These are phyloP conservation scores for Capsella rubella DNA, from an alignment of 441 rosid species.

Conservation along the genomic window DNA sequence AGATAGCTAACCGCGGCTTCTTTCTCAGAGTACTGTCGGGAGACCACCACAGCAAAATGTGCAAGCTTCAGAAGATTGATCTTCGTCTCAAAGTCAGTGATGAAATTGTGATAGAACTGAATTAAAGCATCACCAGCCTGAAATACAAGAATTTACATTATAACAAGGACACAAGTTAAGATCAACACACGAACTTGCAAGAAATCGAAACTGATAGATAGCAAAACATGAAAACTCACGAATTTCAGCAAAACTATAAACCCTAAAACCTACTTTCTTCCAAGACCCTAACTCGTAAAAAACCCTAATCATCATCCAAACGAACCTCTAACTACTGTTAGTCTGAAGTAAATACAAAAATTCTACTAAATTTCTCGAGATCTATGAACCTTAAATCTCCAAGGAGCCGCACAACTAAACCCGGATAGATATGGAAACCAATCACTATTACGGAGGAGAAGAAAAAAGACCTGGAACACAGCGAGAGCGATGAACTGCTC, in stretches of 20 bases:
- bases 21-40: conserved; percentile 87
- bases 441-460: background rate
- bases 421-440: conserved; percentile 20
- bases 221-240: conserved; percentile 12
- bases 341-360: background rate
- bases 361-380: conserved; percentile 22
- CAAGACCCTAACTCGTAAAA: conserved; percentile 18
- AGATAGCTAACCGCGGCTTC: conserved; percentile 89
- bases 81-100: conserved; percentile 94
- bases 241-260: conserved; percentile 17
- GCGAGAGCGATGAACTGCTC: conserved; percentile 89
- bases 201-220: background rate
- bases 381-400: conserved; percentile 38
- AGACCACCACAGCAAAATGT: conserved; percentile 87
- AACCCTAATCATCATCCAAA: conserved; percentile 9
- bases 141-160: conserved; percentile 9
- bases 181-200: background rate
- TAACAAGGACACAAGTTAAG: background rate
- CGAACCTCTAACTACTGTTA: background rate
- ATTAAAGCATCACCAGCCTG: conserved; percentile 95
- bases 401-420: background rate
- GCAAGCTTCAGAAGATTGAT: conserved; percentile 97
- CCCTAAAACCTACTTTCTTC: conserved; percentile 28
- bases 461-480: conserved; percentile 63
- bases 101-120: conserved; percentile 87